Percentiles rank a stretch among this genome's conserved stretches.
These are phyloP conservation scores for Hippophae tibetana DNA, from an alignment of 306 rosid genomes.

Conservation along the genomic window DNA sequence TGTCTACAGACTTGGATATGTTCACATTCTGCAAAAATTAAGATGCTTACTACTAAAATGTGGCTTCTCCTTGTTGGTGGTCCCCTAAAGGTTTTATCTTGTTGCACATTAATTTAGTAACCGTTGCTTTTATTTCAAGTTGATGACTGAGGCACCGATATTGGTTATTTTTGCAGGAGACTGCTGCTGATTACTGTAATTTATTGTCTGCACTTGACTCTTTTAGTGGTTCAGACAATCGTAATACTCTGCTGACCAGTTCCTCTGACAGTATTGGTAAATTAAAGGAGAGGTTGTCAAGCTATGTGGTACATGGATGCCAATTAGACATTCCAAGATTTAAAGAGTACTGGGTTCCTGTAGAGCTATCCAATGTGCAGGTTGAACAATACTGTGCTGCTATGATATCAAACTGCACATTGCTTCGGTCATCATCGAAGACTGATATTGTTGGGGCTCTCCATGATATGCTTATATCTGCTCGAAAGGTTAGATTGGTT, in stretches of 20 bases:
- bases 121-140: slow-evolving; percentile 12
- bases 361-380: slow-evolving; percentile 60
- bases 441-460: slow-evolving; percentile 40
- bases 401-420: slow-evolving; percentile 50
- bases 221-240: slow-evolving; percentile 15
- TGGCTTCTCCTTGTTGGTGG: slow-evolving; percentile 40
- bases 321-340: slow-evolving; percentile 43
- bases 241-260: slow-evolving; percentile 21
- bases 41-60: slow-evolving; percentile 32
- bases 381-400: slow-evolving; percentile 80
- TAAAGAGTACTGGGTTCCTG: slow-evolving; percentile 93
- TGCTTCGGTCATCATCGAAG: slow-evolving; percentile 48
- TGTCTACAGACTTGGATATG: slow-evolving; percentile 35
- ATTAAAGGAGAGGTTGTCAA: slow-evolving; percentile 50
- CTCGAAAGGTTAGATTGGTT: slow-evolving; percentile 57
- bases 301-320: slow-evolving; percentile 38
- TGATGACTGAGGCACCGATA: slow-evolving; percentile 21
- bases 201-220: slow-evolving; percentile 41
- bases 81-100: slow-evolving; percentile 47
- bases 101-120: not conserved
- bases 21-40: slow-evolving; percentile 29
- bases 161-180: slow-evolving; percentile 49
- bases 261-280: slow-evolving; percentile 31
- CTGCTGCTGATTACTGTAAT: slow-evolving; percentile 29
- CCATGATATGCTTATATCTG: slow-evolving; percentile 42